Base-by-base conservation (phyloP, 805 yeast species). In the Yamadazyma sp. region DNA sequence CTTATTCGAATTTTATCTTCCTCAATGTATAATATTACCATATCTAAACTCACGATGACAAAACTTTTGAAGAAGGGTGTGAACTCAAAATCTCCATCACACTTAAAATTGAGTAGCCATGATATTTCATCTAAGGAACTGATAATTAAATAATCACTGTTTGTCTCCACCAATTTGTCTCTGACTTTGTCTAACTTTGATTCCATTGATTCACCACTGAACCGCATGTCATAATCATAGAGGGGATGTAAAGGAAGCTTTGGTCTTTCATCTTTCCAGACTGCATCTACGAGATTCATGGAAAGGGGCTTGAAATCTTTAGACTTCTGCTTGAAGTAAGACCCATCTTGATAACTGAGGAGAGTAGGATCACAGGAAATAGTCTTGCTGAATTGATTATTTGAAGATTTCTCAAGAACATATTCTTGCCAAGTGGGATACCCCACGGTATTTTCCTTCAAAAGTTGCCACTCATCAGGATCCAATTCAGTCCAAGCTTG, bases 401-500 rank as follows among this genome's bases (percentile, higher is more conserved):
- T 76, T 39, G 77, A 71, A 4, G 76, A 71, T 16, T 79, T 64
- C 28, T 80, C 74, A 23, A 65, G 47, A 10, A 60, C 58, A 82
- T 88, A 93, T 33, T 80, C 79, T 44, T 77, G 77, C 98, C 98
- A 91, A 4, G 82, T 67, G 7, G 80, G 76, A 25, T 74, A 74
- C 22, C 80, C 84, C 13, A 74, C 70, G 22, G 70, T 65, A 5
- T 95, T 95, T 54, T 82, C 94, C 53, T 83, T 88, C 39, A 93
- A 68, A 28, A 93, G 61, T 2, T 62, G 60, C 98, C 98, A 93
- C 29, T 49, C 36, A 52, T 80, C 79, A 26, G 61, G 53, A 55
- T 86, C 95, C 36, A 93, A 65, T 61, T 93, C 91, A 38, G 80
- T 76, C 14, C 74, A 76, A 1, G 98, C 98, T 62, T 93, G 98